A percentile compares a stretch with the other conserved stretches of the same genome.
These are phyloP conservation scores for Cladophialophora bantiana DNA, from an alignment of 2,329 filamentous ascomycete genomes.

Conservation along the genomic window DNA sequence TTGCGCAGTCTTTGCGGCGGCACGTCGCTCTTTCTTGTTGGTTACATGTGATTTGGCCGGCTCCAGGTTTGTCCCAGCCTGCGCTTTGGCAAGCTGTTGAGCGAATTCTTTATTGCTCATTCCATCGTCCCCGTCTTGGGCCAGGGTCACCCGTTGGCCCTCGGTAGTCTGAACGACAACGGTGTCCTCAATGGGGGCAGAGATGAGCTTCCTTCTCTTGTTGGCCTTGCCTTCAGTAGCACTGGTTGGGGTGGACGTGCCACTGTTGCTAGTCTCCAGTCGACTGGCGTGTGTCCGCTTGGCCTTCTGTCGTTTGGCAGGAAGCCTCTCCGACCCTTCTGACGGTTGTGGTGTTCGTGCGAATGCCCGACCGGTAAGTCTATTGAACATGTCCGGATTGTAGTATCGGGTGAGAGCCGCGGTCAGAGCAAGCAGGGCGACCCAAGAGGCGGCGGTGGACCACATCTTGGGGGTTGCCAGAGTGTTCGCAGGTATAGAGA, in stretches of 20 bases:
- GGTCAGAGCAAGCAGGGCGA: conserved; percentile 30
- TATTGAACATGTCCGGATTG: conserved; percentile 34
- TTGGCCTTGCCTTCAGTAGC: conserved; percentile 35
- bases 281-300: conserved; percentile 34
- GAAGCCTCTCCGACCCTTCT: conserved; percentile 18
- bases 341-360: conserved; percentile 11
- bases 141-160: conserved; percentile 38
- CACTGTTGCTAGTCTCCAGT: conserved; percentile 29
- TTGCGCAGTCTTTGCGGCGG: conserved; percentile 50
- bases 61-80: conserved; percentile 70
- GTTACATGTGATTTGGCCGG: conserved; percentile 41
- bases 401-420: conserved; percentile 35
- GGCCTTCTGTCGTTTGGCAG: conserved; percentile 33
- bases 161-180: conserved; percentile 43
- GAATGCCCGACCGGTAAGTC: conserved; percentile 22
- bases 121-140: conserved; percentile 62
- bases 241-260: conserved; percentile 32
- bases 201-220: conserved; percentile 51
- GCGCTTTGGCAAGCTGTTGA: conserved; percentile 72
- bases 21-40: conserved; percentile 53
- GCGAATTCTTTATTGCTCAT: conserved; percentile 79
- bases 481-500: conserved; percentile 5
- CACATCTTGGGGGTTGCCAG: conserved; percentile 34
- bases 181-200: conserved; percentile 45
- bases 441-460: conserved; percentile 32